A percentile compares a stretch with the other conserved stretches of the same genome.
Evolutionary conservation across 1,284 basidiomycete genomes (phyloP).

Genomic region (Microbotryomycetes sp.): DNA sequence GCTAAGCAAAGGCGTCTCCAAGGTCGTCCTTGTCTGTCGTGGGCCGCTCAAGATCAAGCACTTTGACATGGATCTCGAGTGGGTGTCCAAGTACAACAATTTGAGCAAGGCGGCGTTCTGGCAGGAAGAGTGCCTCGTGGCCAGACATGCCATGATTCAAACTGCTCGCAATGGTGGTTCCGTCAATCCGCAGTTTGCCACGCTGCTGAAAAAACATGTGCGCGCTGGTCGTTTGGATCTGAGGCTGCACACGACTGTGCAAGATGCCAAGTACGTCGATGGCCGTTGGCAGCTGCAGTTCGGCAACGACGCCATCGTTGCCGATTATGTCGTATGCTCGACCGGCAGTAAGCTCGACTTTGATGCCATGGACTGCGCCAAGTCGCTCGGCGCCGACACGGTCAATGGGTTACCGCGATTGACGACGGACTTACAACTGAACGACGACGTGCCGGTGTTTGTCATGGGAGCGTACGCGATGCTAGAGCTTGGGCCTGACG

Average conservation of each 20-base stretch:
- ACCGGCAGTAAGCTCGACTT: constrained; percentile 37
- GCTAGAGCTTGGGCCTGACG: constrained; percentile 41
- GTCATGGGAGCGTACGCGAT: constrained; percentile 37
- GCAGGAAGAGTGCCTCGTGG: constrained; percentile 35
- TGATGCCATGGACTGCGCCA: constrained; percentile 35
- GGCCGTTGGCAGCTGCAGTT: background rate
- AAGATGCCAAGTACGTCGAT: background rate
- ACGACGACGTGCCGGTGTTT: constrained; percentile 39
- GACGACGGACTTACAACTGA: constrained; percentile 40
- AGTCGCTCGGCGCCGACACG: constrained; percentile 33
- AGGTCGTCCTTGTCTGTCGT: constrained; percentile 40
- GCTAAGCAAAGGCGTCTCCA: constrained; percentile 35
- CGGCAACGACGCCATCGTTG: background rate
- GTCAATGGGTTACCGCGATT: constrained; percentile 40
- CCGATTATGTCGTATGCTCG: constrained; percentile 37
- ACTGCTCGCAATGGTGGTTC: constrained; percentile 39
- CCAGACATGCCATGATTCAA: constrained; percentile 35
- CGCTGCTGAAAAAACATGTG: constrained; percentile 33
- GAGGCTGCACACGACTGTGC: constrained; percentile 1
- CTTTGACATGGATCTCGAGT: constrained; percentile 27
- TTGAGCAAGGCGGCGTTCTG: constrained; percentile 40
- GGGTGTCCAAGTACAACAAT: constrained; percentile 25
- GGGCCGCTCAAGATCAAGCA: constrained; percentile 41
- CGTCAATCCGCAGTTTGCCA: constrained; percentile 40
- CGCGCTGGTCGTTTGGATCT: constrained; percentile 31